phyloP scores from a whole-genome alignment of 2,329 filamentous ascomycete species.

The Aureobasidium sp. region DNA sequence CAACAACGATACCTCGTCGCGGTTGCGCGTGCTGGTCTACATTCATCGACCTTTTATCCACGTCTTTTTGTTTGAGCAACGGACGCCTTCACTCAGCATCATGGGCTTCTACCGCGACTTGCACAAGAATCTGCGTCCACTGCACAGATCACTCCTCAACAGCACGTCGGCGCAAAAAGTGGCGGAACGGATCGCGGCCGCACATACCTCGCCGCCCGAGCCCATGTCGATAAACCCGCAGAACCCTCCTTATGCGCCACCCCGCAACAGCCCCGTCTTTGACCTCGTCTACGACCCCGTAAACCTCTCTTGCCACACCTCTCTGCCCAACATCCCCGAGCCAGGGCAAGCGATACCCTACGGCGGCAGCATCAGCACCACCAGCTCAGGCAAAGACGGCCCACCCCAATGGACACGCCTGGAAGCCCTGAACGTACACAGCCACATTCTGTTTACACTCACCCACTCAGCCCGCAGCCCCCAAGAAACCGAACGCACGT shows the following conservation, averaged over 20 bases:
- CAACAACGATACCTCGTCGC: slow-evolving; percentile 15
- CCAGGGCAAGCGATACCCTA: slow-evolving; percentile 39
- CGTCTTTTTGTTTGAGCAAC: slow-evolving; percentile 61
- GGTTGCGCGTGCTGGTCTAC: slow-evolving; percentile 64
- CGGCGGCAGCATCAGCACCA: slow-evolving; percentile 24
- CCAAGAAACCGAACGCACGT: slow-evolving; percentile 52
- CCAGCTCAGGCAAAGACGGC: slow-evolving; percentile 17
- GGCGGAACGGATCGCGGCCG: slow-evolving; percentile 34
- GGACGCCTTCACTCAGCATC: slow-evolving; percentile 48
- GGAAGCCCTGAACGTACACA: slow-evolving; percentile 56
- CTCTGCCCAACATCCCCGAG: slow-evolving; percentile 57
- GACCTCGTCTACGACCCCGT: slow-evolving; percentile 56
- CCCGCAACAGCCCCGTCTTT: slow-evolving; percentile 43
- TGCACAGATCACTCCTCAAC: slow-evolving; percentile 39
- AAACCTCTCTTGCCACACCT: slow-evolving; percentile 52
- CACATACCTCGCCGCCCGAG: slow-evolving; percentile 28
- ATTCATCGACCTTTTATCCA: slow-evolving; percentile 69
- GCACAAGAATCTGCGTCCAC: slow-evolving; percentile 45
- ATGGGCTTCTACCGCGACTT: slow-evolving; percentile 43
- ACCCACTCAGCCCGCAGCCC: slow-evolving; percentile 41
- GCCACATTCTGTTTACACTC: slow-evolving; percentile 52
- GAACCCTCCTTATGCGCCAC: slow-evolving; percentile 23
- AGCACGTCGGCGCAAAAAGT: slow-evolving; percentile 37
- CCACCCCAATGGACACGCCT: slow-evolving; percentile 44
- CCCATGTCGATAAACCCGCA: slow-evolving; percentile 25